A percentile compares a stretch with the other conserved stretches of the same genome.
Conservation (phyloP, 202 grass and related monocot species). For the Sporobolus alterniflorus region DNA sequence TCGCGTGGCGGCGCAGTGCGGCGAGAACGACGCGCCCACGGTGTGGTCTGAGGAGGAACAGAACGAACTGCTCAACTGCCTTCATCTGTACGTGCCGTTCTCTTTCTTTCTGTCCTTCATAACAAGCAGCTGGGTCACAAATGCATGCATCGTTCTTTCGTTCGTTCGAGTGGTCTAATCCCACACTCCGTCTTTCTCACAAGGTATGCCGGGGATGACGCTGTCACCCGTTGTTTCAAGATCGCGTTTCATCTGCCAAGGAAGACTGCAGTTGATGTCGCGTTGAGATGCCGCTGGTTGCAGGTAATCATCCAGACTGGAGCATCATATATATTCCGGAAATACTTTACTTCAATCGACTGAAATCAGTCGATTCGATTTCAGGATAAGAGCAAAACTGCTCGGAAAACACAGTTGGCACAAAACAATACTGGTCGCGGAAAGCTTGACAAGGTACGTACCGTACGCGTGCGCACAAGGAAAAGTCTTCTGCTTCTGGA, state of each 20-base stretch:
- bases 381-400: conserved; percentile 1
- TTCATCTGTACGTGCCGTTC: neutral
- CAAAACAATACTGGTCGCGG: neutral
- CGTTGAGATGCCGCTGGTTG: conserved; percentile 11
- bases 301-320: conserved; percentile 7
- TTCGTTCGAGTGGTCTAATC: too few species aligned
- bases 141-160: too few species aligned
- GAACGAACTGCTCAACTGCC: neutral
- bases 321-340: too few species aligned
- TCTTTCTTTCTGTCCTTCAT: neutral
- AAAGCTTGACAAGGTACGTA: conserved; percentile 23
- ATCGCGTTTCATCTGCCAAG: neutral
- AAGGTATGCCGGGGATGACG: neutral
- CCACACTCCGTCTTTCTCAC: neutral
- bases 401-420: neutral
- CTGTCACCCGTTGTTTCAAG: neutral
- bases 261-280: conserved; percentile 29
- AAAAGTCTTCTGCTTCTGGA: neutral
- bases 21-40: neutral
- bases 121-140: too few species aligned
- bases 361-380: too few species aligned
- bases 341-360: too few species aligned
- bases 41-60: conserved; percentile 31
- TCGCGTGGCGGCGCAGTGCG: neutral
- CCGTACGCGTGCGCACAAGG: too few species aligned